A percentile compares a stretch with the other conserved stretches of the same genome.
These are phyloP conservation scores for Ensete ventricosum DNA, from an alignment of 176 grass and related monocot species.

Conservation along the genomic window DNA sequence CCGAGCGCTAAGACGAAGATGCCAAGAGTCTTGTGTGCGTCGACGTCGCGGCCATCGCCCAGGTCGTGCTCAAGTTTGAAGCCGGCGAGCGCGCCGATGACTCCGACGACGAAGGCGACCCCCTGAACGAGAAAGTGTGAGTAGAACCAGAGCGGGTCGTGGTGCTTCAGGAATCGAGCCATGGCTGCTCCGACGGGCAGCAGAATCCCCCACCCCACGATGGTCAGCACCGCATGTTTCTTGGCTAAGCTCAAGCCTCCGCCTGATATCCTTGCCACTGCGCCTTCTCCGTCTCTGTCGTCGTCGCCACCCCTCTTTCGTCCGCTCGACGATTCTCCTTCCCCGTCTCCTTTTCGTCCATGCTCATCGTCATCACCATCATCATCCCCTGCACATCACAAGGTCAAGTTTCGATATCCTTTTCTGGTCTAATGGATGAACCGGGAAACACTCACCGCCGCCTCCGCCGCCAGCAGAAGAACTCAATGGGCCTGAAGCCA, in stretches of 20 bases:
- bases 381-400: no score
- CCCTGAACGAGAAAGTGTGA: constrained; percentile 51
- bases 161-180: constrained; percentile 63
- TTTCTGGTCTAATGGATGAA: no score
- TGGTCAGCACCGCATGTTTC: constrained; percentile 48
- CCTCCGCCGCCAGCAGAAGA: constrained; percentile 3
- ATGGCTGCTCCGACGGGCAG: constrained; percentile 52
- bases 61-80: constrained; percentile 35
- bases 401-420: no score
- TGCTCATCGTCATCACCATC: neutral
- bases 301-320: neutral
- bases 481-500: constrained; percentile 26
- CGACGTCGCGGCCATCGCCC: constrained; percentile 35
- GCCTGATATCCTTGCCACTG: constrained; percentile 9
- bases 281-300: neutral
- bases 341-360: constrained; percentile 10
- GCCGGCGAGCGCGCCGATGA: neutral
- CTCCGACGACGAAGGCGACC: constrained; percentile 43
- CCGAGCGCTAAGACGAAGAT: constrained; percentile 46
- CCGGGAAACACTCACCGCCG: neutral
- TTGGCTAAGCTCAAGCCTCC: constrained; percentile 4
- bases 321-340: neutral
- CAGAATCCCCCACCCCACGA: constrained; percentile 75
- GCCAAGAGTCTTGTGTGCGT: constrained; percentile 58
- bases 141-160: constrained; percentile 78